Evolutionary conservation across 2,329 filamentous ascomycete genomes (phyloP).

Genomic region (Calonectria leucothoes): DNA sequence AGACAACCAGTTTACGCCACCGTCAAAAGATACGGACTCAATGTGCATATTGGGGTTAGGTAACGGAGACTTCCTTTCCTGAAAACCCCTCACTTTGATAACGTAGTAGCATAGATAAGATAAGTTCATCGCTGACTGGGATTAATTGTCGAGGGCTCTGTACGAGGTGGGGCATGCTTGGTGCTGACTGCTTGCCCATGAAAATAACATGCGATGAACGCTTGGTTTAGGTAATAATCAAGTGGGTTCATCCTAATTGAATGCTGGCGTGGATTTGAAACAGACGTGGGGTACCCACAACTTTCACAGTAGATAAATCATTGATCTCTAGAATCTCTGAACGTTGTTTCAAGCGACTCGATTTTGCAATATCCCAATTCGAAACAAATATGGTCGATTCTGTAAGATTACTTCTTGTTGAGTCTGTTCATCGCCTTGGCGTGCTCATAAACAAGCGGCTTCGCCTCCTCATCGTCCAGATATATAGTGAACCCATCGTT

Average conservation of each 20-base stretch:
- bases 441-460: conserved; percentile 57
- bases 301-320: too few species aligned
- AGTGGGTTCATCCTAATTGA: neutral
- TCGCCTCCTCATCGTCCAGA: conserved; percentile 60
- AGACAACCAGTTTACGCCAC: neutral
- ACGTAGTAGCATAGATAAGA: neutral
- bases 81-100: neutral
- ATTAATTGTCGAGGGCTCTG: neutral
- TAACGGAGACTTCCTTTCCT: neutral
- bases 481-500: conserved; percentile 68
- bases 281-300: too few species aligned
- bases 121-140: neutral
- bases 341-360: too few species aligned
- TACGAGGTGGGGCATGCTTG: neutral
- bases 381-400: too few species aligned
- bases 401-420: neutral
- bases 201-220: neutral
- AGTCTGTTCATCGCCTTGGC: conserved; percentile 52
- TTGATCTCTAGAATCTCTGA: too few species aligned
- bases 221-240: neutral
- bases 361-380: too few species aligned
- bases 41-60: neutral
- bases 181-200: neutral
- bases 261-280: too few species aligned
- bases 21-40: neutral